Conservation (phyloP, 2,329 filamentous ascomycete species). For the Paracamarosporium sp. region DNA sequence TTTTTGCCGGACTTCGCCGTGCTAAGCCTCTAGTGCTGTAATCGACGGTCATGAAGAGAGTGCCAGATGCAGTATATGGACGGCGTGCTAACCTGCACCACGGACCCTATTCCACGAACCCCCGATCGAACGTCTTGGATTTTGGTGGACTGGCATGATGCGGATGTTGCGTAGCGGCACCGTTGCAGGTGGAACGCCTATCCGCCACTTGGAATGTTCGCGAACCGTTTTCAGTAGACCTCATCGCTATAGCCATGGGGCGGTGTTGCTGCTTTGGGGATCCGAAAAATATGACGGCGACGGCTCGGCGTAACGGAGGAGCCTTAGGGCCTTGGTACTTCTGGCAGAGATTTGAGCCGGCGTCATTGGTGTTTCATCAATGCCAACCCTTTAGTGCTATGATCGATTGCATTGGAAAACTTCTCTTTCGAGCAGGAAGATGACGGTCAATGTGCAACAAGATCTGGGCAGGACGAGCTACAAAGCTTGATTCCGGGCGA, state of each 20-base stretch:
- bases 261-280: not conserved
- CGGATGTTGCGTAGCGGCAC: not conserved
- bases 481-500: not conserved
- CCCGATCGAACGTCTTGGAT: too few relatives aligned
- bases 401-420: conserved; percentile 15
- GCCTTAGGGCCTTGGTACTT: not conserved
- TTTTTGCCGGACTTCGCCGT: conserved; percentile 19
- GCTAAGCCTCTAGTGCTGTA: conserved; percentile 37
- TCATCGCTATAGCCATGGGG: too few relatives aligned
- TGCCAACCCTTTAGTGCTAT: conserved; percentile 29
- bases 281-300: not conserved
- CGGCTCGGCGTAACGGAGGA: not conserved
- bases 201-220: not conserved
- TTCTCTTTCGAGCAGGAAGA: conserved; percentile 14
- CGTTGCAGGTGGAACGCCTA: not conserved
- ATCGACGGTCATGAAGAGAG: conserved; percentile 21
- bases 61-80: conserved; percentile 29
- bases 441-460: not conserved
- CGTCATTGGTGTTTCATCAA: conserved; percentile 6
- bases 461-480: not conserved
- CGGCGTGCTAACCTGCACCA: not conserved
- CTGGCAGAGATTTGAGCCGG: not conserved
- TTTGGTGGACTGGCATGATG: not conserved
- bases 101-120: too few relatives aligned
- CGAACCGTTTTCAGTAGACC: too few relatives aligned